Percentiles rank a stretch among this genome's conserved stretches.
These are phyloP conservation scores for Scutellaria galericulata DNA, from an alignment of 257 asterid species.

Conservation along the genomic window DNA sequence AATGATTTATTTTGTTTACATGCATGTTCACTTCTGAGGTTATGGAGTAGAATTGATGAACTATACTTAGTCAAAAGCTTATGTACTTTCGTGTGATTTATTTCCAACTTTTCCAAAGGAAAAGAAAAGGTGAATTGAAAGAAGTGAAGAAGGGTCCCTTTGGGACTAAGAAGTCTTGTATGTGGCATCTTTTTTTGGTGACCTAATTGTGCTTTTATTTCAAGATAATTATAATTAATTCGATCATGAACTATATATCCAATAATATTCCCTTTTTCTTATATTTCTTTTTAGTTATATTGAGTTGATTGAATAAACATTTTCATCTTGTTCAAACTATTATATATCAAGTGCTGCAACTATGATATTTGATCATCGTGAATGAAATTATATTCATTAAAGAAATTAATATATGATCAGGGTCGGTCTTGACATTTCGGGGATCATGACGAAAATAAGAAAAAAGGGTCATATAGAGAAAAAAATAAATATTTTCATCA, in stretches of 20 bases:
- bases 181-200: slow-evolving; percentile 37
- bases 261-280: not conserved
- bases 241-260: not conserved
- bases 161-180: slow-evolving; percentile 35
- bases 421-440: too few relatives aligned
- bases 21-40: not conserved
- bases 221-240: slow-evolving; percentile 23
- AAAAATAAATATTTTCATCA: too few relatives aligned
- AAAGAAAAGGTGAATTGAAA: slow-evolving; percentile 30
- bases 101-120: slow-evolving; percentile 49
- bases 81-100: slow-evolving; percentile 27
- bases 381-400: too few relatives aligned
- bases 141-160: slow-evolving; percentile 29
- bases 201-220: slow-evolving; percentile 44
- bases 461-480: too few relatives aligned
- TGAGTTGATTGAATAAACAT: not conserved
- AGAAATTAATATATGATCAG: too few relatives aligned
- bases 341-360: too few relatives aligned
- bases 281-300: not conserved
- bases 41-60: not conserved
- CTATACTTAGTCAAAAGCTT: not conserved
- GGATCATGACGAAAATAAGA: too few relatives aligned
- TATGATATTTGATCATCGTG: too few relatives aligned
- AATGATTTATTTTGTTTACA: not conserved
- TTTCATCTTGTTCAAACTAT: too few relatives aligned